These are phyloP conservation scores for Tuber magnatum DNA, from an alignment of 495 filamentous ascomycete species.

Conservation along the genomic window DNA sequence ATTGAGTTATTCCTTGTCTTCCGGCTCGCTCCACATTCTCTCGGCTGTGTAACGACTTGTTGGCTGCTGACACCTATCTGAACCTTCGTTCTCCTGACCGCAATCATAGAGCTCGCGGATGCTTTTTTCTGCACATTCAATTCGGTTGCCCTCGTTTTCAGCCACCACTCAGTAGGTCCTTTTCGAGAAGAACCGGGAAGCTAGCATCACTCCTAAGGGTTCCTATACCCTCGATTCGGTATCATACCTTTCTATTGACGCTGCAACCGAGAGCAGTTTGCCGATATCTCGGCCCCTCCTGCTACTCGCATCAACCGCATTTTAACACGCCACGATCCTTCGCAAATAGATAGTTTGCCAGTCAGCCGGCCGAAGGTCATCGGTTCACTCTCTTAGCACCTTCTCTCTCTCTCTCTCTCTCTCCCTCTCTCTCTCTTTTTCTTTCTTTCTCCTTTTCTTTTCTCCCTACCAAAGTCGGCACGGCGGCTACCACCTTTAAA, in stretches of 20 bases:
- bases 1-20: constrained; percentile 35
- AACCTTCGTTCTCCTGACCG: constrained; percentile 34
- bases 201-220: constrained; percentile 1
- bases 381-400: constrained; percentile 16
- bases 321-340: constrained; percentile 33
- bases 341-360: constrained; percentile 28
- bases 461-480: constrained; percentile 26
- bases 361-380: constrained; percentile 25
- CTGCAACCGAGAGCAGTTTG: constrained; percentile 28
- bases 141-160: neutral
- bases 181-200: neutral
- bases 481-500: constrained; percentile 7
- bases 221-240: constrained; percentile 32
- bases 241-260: constrained; percentile 35
- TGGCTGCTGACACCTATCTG: constrained; percentile 34
- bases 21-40: constrained; percentile 34
- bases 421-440: too few relatives aligned
- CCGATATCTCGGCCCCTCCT: constrained; percentile 30
- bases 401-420: too few relatives aligned
- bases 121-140: constrained; percentile 18
- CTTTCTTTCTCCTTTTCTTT: constrained; percentile 31
- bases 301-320: constrained; percentile 26
- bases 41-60: constrained; percentile 31
- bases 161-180: neutral
- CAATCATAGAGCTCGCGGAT: constrained; percentile 31